Evolutionary conservation across 1,284 basidiomycete genomes (phyloP).

Genomic region (Cryptococcus hybrid): DNA sequence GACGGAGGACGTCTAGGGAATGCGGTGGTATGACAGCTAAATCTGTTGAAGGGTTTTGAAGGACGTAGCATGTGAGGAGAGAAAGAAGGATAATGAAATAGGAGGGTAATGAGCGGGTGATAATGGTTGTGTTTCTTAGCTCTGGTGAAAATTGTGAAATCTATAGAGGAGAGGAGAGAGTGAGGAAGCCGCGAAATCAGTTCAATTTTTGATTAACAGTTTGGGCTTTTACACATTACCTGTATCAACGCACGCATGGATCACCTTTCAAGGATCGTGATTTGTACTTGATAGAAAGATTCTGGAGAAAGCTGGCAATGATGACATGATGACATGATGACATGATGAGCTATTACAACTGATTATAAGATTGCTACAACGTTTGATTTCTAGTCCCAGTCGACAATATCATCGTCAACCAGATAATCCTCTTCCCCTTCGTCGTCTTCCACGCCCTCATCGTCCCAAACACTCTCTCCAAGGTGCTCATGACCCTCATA

Average conservation of each 20-base stretch:
- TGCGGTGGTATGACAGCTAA: not conserved
- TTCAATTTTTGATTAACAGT: too few relatives aligned
- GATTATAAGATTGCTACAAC: not conserved
- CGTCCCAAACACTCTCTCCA: conserved; percentile 18
- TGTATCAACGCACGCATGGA: conserved; percentile 32
- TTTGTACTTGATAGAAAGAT: too few relatives aligned
- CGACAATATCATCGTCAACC: conserved; percentile 38
- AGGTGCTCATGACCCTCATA: conserved; percentile 6
- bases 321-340: too few relatives aligned
- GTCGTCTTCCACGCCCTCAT: conserved; percentile 8
- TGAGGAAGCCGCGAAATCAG: too few relatives aligned
- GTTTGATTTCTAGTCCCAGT: conserved; percentile 21
- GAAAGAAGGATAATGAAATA: too few relatives aligned
- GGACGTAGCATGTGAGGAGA: too few relatives aligned
- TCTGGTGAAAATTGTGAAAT: too few relatives aligned
- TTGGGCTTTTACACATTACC: conserved; percentile 2
- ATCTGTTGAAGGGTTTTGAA: not conserved
- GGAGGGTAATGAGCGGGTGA: too few relatives aligned
- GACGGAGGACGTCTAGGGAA: not conserved
- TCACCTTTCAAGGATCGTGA: not conserved
- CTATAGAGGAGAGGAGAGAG: too few relatives aligned
- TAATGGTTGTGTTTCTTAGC: too few relatives aligned
- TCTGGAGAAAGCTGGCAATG: too few relatives aligned
- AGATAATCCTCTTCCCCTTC: conserved; percentile 28
- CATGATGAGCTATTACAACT: too few relatives aligned